Base-by-base conservation (phyloP, 2,329 filamentous ascomycete species). In the Claviceps pazoutovae region DNA sequence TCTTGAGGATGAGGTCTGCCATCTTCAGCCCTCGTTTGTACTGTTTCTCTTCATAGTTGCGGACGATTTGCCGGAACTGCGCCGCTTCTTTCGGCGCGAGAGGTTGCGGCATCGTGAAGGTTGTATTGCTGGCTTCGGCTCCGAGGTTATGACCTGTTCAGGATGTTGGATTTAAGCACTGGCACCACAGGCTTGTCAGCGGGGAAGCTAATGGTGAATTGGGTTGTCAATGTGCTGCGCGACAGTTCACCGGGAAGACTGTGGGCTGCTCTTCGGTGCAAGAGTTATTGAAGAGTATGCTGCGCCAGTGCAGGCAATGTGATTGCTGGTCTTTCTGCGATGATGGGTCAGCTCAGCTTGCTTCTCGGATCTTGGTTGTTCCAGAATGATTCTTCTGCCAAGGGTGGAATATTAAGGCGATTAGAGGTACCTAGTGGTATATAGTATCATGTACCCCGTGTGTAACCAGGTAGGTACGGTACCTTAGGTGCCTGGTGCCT, bases 1-100 rank as follows among this genome's bases (percentile, higher is more conserved):
- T 97, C 68, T 86, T 87, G 59, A 98, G 82, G 66, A 98, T 95
- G 71, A 96, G 88, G 67, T 98, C 93, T 60, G 93, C 91, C 46
- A 86, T 84, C 73, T 97, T 98, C 65, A 98, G 76, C 66, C 91
- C 91, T 56, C 76, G 73, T 73, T 97, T 98, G 75, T 97, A 96
- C 65, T 97, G 91, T 71, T 98, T 98, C 66, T 90, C 86, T 71
- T 98, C 93, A 75, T 97, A 98, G 71, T 88, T 83, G 67, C 91
- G 90, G 63, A 98, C 88, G 58, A 98, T 83, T 66, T 90, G 88
- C 57, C 89, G 85, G 71, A 98, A 98, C 73, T 96, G 84, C 67
- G 90, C 84, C 62, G 82, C 82, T 78, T 98, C 93, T 74, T 97
- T 97, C 64, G 88, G 82, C 64, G 77, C 82, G 55, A 90, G 75